Evolutionary conservation across 2,329 filamentous ascomycete species (phyloP).

Genomic region (Neonectria faginata): DNA sequence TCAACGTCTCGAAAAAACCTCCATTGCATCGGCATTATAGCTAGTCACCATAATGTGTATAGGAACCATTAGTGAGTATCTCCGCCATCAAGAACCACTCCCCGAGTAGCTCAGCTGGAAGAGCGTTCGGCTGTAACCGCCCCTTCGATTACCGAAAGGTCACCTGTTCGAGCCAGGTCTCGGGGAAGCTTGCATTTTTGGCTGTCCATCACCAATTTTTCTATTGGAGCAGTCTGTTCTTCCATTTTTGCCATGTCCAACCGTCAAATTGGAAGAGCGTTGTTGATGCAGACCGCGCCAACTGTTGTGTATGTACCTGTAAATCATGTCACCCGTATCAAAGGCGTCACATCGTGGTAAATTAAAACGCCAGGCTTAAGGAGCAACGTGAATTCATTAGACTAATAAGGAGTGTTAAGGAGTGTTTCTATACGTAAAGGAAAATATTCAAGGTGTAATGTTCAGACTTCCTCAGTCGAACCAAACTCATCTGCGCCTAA

Average conservation of each 20-base stretch:
- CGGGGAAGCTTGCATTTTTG: constrained; percentile 16
- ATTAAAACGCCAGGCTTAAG: neutral
- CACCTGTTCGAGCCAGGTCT: constrained; percentile 37
- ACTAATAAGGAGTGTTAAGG: neutral
- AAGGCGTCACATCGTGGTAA: no score
- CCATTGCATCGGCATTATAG: no score
- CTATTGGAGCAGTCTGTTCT: neutral
- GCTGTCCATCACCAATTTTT: neutral
- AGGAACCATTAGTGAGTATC: rapidly evolving
- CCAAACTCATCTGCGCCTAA: constrained; percentile 45
- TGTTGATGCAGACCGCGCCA: neutral
- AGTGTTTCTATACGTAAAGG: constrained; percentile 1
- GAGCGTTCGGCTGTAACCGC: constrained; percentile 35
- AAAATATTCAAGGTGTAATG: constrained; percentile 22
- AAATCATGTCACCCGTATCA: neutral
- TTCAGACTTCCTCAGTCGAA: constrained; percentile 41
- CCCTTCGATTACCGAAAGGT: constrained; percentile 30
- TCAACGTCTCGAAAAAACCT: neutral
- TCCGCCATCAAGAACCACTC: constrained; percentile 1
- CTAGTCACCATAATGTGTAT: neutral
- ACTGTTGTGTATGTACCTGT: neutral
- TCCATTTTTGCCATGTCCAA: neutral
- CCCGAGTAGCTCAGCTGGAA: constrained; percentile 36
- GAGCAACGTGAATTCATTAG: neutral
- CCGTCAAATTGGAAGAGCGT: no score